A percentile compares a stretch with the other conserved stretches of the same genome.
phyloP scores from a whole-genome alignment of 169 alveolate genomes.

The Babesia gibsoni region DNA sequence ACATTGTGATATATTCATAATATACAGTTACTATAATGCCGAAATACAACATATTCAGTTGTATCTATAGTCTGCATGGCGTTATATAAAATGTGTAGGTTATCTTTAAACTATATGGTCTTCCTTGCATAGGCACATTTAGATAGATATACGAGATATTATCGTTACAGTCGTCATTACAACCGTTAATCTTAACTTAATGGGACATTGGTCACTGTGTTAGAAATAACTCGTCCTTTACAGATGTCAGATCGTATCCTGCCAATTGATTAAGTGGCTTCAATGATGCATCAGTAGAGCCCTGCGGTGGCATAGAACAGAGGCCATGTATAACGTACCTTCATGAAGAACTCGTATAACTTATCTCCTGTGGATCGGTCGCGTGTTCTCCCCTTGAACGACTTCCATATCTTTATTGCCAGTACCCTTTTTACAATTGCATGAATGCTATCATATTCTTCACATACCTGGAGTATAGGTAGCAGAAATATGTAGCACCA shows the following conservation, averaged over 20 bases:
- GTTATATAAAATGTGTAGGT: no score
- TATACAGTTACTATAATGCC: no score
- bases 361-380: conserved; percentile 28
- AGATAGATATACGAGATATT: neutral
- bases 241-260: conserved; percentile 17
- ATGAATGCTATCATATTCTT: no score
- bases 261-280: conserved; percentile 43
- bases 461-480: conserved; percentile 67
- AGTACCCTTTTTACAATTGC: conserved; percentile 27
- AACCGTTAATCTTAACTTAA: neutral
- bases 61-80: no score
- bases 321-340: conserved; percentile 9
- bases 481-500: conserved; percentile 74
- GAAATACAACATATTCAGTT: no score
- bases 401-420: conserved; percentile 56
- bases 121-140: neutral
- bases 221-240: conserved; percentile 30
- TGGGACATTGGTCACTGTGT: no score
- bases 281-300: conserved; percentile 55
- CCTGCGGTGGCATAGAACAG: conserved; percentile 1
- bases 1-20: no score
- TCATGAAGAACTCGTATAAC: conserved; percentile 29
- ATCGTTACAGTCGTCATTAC: neutral
- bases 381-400: conserved; percentile 13
- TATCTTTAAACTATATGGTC: no score